Conservation (phyloP, 2,329 filamentous ascomycete species). For the Ophiocordyceps camponoti-floridani region DNA sequence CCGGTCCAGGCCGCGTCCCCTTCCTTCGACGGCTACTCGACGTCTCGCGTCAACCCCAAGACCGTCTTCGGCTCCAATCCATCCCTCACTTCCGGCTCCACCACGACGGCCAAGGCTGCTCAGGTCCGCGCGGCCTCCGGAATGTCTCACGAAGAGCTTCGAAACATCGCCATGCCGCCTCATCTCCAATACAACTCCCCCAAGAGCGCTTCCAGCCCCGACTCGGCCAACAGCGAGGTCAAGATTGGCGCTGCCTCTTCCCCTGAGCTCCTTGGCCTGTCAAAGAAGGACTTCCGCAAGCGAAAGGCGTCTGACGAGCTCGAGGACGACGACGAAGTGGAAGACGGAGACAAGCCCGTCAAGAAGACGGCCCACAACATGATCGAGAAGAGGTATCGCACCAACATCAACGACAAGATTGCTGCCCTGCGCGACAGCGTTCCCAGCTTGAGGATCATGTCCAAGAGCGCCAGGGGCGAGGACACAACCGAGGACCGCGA, state of each 20-base stretch:
- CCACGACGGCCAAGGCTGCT: constrained; percentile 4
- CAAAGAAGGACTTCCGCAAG: constrained; percentile 37
- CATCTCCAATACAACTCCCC: constrained; percentile 43
- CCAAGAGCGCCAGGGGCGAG: constrained; percentile 50
- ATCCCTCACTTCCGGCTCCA: neutral
- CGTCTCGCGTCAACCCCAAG: constrained; percentile 16
- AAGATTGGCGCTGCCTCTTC: constrained; percentile 35
- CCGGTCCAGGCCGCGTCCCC: constrained; percentile 9
- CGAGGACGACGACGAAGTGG: constrained; percentile 35
- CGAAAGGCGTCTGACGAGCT: constrained; percentile 47
- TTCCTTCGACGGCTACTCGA: constrained; percentile 12
- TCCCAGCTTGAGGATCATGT: constrained; percentile 72
- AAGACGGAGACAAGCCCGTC: constrained; percentile 32
- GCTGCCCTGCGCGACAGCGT: constrained; percentile 82
- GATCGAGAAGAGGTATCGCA: constrained; percentile 93
- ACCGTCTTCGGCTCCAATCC: constrained; percentile 12
- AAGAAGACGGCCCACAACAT: constrained; percentile 98
- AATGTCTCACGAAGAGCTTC: constrained; percentile 41
- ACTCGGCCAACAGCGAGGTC: constrained; percentile 30
- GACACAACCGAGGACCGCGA: constrained; percentile 59
- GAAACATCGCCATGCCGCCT: constrained; percentile 45
- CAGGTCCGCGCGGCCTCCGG: constrained; percentile 9
- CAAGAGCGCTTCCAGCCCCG: constrained; percentile 38
- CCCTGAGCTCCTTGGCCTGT: constrained; percentile 30
- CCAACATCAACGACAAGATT: constrained; percentile 95